Conservation (phyloP, 2,329 filamentous ascomycete genomes). For the Acephala macrosclerotiorum region DNA sequence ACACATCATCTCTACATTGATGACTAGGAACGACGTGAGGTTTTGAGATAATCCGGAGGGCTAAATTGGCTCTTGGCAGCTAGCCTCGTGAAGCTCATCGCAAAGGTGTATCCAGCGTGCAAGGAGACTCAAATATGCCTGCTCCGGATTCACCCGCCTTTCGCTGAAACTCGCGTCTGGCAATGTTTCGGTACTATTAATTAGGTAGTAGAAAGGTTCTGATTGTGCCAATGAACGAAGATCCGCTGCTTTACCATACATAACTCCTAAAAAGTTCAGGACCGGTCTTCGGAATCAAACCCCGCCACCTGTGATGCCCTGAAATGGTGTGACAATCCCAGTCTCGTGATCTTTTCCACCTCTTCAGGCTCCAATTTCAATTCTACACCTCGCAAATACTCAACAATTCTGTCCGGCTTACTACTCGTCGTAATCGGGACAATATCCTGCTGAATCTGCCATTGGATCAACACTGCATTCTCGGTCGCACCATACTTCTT, state of each 20-base stretch:
- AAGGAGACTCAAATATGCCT: background rate
- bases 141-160: too few species aligned
- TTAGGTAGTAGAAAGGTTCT: too few species aligned
- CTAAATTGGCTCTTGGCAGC: background rate
- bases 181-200: too few species aligned
- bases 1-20: constrained; percentile 18
- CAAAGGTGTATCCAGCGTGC: background rate
- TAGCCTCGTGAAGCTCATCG: background rate
- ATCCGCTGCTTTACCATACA: too few species aligned
- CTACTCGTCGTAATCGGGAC: constrained; percentile 4
- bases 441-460: constrained; percentile 8
- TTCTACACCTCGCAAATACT: constrained; percentile 5
- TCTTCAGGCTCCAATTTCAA: constrained; percentile 10
- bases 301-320: background rate
- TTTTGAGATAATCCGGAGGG: background rate
- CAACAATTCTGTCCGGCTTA: constrained; percentile 8
- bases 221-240: too few species aligned
- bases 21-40: constrained; percentile 3
- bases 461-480: constrained; percentile 9
- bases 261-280: too few species aligned
- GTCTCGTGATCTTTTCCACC: constrained; percentile 8
- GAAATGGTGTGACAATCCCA: constrained; percentile 8
- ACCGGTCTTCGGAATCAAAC: constrained; percentile 12
- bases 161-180: too few species aligned
- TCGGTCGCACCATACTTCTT: constrained; percentile 1